Base-by-base conservation (phyloP, 2,329 filamentous ascomycete species). In the Ophiostoma ulmi region DNA sequence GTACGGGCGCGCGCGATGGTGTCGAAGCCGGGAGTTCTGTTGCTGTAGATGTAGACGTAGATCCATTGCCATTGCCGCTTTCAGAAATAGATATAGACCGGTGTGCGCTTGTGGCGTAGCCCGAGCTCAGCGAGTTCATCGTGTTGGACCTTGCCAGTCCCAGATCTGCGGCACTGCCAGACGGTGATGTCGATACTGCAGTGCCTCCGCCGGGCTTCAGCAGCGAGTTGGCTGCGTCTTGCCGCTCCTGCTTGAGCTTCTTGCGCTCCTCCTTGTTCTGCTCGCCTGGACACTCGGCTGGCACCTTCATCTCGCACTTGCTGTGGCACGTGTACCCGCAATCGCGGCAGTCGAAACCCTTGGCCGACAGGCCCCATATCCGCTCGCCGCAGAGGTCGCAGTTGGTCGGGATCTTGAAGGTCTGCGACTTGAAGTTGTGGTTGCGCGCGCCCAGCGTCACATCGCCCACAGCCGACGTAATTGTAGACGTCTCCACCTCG, bases 291-390 rank as follows among this genome's bases (percentile, higher is more conserved):
- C 95, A 99, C 78, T 97, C 92, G 8, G 95, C 91, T 0, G 95
- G 93, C 0, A 98, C 95, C 80, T 98, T 99, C 90, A 99, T 95
- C 82, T 99, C 93, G 79, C 95, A 99, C 81, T 99, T 99, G 83
- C 90, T 96, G 81, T 99, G 95, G 78, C 95, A 99, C 1, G 94
- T 97, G 81, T 97, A 99, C 44, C 96, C 95, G 77, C 95, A 99
- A 79, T 98, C 94, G 75, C 91, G 88, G 77, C 95, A 99, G 78
- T 97, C 94, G 77, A 97, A 96, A 0, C 95, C 95, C 81, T 99
- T 99, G 52, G 95, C 94, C 39, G 93, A 97, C 58, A 99, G 80
- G 0, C 95, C 95, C 95, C 95, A 99, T 78, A 99, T 97, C 38
- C 95, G 88, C 78, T 99, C 95, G 22, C 94, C 94, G 76, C 95